Conservation (phyloP, 345 rosid genomes). For the Eucalyptus brandiana region DNA sequence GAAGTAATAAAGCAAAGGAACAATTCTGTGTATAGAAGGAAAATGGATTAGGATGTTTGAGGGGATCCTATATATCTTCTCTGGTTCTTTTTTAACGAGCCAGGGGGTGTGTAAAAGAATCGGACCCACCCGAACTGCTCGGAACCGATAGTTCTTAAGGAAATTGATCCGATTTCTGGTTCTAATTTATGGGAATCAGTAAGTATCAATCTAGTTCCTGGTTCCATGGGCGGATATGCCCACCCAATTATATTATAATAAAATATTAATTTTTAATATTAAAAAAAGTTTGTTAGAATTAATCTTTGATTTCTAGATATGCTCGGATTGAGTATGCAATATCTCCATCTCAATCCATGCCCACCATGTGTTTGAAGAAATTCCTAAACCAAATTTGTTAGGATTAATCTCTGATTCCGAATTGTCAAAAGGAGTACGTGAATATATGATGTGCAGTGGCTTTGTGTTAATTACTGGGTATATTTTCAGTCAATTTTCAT, state of each 20-base stretch:
- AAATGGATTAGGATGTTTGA: background rate
- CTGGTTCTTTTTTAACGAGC: background rate
- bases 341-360: too few relatives aligned
- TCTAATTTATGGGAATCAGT: fast-evolving
- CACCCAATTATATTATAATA: fast-evolving
- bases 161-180: fast-evolving
- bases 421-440: too few relatives aligned
- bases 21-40: background rate
- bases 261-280: too few relatives aligned
- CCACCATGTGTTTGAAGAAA: too few relatives aligned
- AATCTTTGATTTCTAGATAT: too few relatives aligned
- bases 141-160: fast-evolving
- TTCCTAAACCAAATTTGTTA: too few relatives aligned
- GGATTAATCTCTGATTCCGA: too few relatives aligned
- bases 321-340: too few relatives aligned
- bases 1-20: background rate
- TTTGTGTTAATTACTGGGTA: too few relatives aligned
- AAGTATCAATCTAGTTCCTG: fast-evolving
- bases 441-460: too few relatives aligned
- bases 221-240: fast-evolving
- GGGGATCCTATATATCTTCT: background rate
- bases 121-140: fast-evolving
- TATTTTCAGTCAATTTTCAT: too few relatives aligned
- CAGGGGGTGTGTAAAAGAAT: fast-evolving
- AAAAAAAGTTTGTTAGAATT: too few relatives aligned